Percentiles rank a stretch among this genome's conserved stretches.
phyloP scores from a whole-genome alignment of 1,284 basidiomycete species.

The Cryptococcus deneoformans region DNA sequence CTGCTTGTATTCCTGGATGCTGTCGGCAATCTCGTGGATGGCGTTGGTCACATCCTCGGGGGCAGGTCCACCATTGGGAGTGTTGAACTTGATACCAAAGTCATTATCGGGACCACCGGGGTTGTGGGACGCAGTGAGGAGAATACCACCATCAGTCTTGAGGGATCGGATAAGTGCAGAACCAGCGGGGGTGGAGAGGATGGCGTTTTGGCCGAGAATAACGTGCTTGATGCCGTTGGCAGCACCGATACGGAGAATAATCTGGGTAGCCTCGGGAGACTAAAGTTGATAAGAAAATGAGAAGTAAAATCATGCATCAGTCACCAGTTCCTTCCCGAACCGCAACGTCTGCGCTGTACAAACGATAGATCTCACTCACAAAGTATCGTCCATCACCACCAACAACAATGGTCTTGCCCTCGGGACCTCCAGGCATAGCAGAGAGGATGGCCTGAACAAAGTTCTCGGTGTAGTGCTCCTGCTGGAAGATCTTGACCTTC shows the following conservation, averaged over 20 bases:
- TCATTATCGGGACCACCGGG: constrained; percentile 96
- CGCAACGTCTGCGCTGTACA: background rate
- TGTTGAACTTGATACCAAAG: constrained; percentile 99
- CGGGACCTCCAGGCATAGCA: constrained; percentile 73
- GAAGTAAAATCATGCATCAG: background rate
- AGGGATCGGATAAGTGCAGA: constrained; percentile 94
- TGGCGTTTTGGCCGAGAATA: constrained; percentile 83
- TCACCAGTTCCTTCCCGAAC: background rate
- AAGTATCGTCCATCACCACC: constrained; percentile 97
- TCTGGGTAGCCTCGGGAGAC: constrained; percentile 80
- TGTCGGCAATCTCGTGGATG: constrained; percentile 89
- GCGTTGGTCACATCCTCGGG: constrained; percentile 92
- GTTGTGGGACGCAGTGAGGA: constrained; percentile 98
- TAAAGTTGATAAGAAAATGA: constrained; percentile 3
- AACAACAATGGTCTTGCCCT: constrained; percentile 78
- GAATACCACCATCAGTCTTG: constrained; percentile 95
- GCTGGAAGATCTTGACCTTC: constrained; percentile 90
- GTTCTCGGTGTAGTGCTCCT: constrained; percentile 98
- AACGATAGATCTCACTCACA: constrained; percentile 19
- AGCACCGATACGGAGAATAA: constrained; percentile 85
- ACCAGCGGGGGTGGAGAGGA: constrained; percentile 95
- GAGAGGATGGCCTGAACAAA: constrained; percentile 94
- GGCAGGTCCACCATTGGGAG: constrained; percentile 93
- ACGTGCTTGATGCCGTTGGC: constrained; percentile 87
- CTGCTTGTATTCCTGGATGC: constrained; percentile 79